These are phyloP conservation scores for Thelonectria blattea DNA, from an alignment of 2,329 filamentous ascomycete species.

Conservation along the genomic window DNA sequence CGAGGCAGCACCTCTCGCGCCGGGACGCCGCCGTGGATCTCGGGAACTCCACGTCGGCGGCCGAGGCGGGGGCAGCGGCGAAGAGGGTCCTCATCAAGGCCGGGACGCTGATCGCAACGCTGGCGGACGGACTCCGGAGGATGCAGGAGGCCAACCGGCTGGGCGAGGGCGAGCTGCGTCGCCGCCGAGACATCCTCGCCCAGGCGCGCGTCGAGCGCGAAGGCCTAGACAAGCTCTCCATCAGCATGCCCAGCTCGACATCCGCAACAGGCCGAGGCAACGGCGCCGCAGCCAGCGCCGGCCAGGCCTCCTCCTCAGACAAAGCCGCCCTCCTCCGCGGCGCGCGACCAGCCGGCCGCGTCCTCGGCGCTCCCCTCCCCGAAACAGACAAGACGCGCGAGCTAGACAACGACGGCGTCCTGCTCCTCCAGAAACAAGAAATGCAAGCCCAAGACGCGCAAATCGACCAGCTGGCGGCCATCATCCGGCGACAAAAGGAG, in stretches of 20 bases:
- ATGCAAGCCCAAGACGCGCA: conserved; percentile 78
- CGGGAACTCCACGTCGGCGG: conserved; percentile 50
- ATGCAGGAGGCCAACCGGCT: conserved; percentile 62
- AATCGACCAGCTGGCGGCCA: conserved; percentile 69
- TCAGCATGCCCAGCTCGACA: conserved; percentile 52
- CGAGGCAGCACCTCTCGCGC: conserved; percentile 72
- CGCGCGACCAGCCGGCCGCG: conserved; percentile 59
- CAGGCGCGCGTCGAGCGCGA: conserved; percentile 76
- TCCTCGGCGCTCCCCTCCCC: conserved; percentile 73
- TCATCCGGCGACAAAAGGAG: conserved; percentile 75
- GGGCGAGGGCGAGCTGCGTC: conserved; percentile 76
- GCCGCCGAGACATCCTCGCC: conserved; percentile 73
- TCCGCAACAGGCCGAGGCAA: conserved; percentile 44
- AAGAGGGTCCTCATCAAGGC: conserved; percentile 76
- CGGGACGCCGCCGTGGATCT: conserved; percentile 61
- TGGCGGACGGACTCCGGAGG: conserved; percentile 69
- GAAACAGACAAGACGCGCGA: conserved; percentile 81
- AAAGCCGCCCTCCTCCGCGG: conserved; percentile 55
- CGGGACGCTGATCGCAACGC: conserved; percentile 64
- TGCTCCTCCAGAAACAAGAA: conserved; percentile 75
- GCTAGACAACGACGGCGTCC: conserved; percentile 75
- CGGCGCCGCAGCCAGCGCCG: conserved; percentile 47
- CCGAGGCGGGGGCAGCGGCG: conserved; percentile 73
- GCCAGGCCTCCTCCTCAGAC: conserved; percentile 56
- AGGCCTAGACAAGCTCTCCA: conserved; percentile 74